Conservation (phyloP, 768 basidiomycete genomes). For the Lactifluus echinatus region DNA sequence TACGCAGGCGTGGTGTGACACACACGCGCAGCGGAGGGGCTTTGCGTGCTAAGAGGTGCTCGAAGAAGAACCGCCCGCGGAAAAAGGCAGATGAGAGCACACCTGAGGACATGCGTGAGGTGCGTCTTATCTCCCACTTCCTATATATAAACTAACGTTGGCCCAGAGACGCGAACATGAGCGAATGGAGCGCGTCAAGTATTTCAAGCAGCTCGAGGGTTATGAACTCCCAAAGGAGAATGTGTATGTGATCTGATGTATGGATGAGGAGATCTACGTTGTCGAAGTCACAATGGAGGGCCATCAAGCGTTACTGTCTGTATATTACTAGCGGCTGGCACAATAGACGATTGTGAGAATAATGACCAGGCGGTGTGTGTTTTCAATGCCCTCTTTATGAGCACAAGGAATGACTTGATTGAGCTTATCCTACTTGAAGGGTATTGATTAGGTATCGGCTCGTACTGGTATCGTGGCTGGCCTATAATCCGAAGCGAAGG, state of each 20-base stretch:
- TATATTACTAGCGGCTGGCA: no score
- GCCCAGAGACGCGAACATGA: conserved; percentile 15
- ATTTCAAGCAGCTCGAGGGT: conserved; percentile 20
- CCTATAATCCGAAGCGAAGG: no score
- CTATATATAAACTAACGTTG: background rate
- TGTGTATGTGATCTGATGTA: conserved; percentile 20
- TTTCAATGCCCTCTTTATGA: no score
- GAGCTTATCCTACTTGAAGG: no score
- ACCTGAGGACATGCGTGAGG: conserved; percentile 20
- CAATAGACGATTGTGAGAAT: no score
- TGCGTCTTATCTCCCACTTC: background rate
- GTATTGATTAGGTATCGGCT: no score
- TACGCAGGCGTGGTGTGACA: background rate
- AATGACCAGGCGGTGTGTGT: no score
- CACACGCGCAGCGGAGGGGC: background rate
- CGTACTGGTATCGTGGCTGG: no score
- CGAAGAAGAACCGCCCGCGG: conserved; percentile 1
- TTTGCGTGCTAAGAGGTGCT: background rate
- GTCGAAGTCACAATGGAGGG: no score
- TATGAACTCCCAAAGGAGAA: conserved; percentile 18
- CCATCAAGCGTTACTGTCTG: no score
- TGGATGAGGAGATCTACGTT: background rate
- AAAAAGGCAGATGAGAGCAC: conserved; percentile 20
- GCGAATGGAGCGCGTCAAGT: conserved; percentile 15
- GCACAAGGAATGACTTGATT: no score